Evolutionary conservation across 2,329 filamentous ascomycete genomes (phyloP).

Genomic region (Penicillium sp.): DNA sequence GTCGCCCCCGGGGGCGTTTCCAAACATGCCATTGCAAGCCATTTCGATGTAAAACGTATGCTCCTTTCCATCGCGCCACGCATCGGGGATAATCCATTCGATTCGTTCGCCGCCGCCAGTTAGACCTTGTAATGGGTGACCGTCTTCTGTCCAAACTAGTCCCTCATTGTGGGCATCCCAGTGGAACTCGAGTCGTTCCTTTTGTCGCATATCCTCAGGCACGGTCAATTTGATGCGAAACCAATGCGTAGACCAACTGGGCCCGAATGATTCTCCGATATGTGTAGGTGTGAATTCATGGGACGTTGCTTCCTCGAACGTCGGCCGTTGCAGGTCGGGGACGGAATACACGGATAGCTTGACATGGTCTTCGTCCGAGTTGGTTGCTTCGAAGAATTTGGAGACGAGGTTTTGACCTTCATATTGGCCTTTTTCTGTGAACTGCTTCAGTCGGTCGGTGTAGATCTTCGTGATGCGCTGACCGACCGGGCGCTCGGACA

Average conservation of each 20-base stretch:
- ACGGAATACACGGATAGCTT: slow-evolving; percentile 85
- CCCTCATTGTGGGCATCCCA: slow-evolving; percentile 96
- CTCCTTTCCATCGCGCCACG: slow-evolving; percentile 79
- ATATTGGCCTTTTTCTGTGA: slow-evolving; percentile 79
- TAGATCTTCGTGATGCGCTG: slow-evolving; percentile 85
- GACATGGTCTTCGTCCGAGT: slow-evolving; percentile 71
- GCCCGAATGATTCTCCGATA: slow-evolving; percentile 80
- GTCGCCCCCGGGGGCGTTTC: slow-evolving; percentile 81
- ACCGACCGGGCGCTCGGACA: slow-evolving; percentile 59
- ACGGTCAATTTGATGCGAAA: slow-evolving; percentile 81
- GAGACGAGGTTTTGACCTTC: slow-evolving; percentile 70
- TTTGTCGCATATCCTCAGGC: slow-evolving; percentile 69
- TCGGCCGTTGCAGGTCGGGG: slow-evolving; percentile 74
- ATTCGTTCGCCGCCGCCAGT: slow-evolving; percentile 85
- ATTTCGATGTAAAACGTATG: slow-evolving; percentile 96
- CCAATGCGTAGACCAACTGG: slow-evolving; percentile 98
- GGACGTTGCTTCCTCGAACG: slow-evolving; percentile 79
- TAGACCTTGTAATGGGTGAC: slow-evolving; percentile 86
- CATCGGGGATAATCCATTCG: slow-evolving; percentile 86
- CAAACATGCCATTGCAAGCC: slow-evolving; percentile 99
- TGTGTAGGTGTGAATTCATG: slow-evolving; percentile 73
- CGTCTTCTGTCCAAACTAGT: slow-evolving; percentile 88
- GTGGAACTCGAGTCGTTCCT: slow-evolving; percentile 86
- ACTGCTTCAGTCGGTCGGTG: slow-evolving; percentile 76
- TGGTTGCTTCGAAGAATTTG: slow-evolving; percentile 71